A percentile compares a stretch with the other conserved stretches of the same genome.
phyloP scores from a whole-genome alignment of 257 asterid species.

The Capsicum rhomboideum region DNA sequence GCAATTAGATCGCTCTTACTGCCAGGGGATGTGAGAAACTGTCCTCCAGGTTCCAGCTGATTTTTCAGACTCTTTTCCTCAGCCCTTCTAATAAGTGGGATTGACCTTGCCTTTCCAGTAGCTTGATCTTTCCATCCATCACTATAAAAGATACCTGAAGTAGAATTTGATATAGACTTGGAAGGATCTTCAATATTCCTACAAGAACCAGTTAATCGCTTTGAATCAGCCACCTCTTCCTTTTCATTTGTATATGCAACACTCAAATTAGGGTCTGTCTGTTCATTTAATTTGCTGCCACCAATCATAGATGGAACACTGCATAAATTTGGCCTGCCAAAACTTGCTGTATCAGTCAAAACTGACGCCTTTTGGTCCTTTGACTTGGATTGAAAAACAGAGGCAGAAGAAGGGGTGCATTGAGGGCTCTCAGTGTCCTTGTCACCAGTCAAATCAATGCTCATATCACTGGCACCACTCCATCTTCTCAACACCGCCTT shows the following conservation, averaged over 20 bases:
- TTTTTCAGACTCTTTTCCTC: slow-evolving; percentile 20
- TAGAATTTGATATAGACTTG: slow-evolving; percentile 25
- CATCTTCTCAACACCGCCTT: slow-evolving; percentile 60
- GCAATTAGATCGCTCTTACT: slow-evolving; percentile 15
- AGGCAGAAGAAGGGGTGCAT: slow-evolving; percentile 39
- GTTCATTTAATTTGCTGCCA: slow-evolving; percentile 25
- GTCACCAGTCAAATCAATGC: slow-evolving; percentile 63
- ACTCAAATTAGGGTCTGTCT: background rate
- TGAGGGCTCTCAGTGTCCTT: slow-evolving; percentile 57
- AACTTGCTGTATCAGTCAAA: background rate
- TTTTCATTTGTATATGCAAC: background rate
- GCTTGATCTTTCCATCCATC: slow-evolving; percentile 18
- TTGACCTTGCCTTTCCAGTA: slow-evolving; percentile 31
- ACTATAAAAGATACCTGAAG: slow-evolving; percentile 15
- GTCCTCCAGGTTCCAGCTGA: slow-evolving; percentile 31
- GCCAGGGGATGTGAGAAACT: slow-evolving; percentile 19
- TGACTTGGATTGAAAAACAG: slow-evolving; percentile 21
- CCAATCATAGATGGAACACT: slow-evolving; percentile 23
- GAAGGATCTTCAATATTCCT: slow-evolving; percentile 24
- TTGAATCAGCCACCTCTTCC: slow-evolving; percentile 9
- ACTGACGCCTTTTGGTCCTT: slow-evolving; percentile 33
- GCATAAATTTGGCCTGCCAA: slow-evolving; percentile 30
- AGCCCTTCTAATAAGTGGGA: slow-evolving; percentile 21
- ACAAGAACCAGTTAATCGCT: slow-evolving; percentile 17
- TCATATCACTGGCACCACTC: slow-evolving; percentile 95